phyloP scores from a whole-genome alignment of 352 stramenopile species.

The Pythium phragmitis region DNA sequence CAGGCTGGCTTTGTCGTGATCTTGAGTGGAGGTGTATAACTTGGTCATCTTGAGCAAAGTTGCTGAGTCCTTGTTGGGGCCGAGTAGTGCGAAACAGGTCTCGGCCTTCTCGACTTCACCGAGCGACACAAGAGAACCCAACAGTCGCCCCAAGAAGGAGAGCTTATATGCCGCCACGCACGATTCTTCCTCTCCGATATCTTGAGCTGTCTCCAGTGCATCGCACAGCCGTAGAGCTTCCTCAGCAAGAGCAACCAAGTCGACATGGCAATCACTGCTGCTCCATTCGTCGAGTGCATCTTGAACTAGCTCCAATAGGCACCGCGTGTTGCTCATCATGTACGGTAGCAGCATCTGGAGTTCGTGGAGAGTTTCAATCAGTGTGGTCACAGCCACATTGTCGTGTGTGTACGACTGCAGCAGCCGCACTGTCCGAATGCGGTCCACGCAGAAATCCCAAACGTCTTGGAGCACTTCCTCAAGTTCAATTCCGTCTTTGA shows the following conservation, averaged over 20 bases:
- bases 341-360: slow-evolving; percentile 77
- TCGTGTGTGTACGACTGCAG: slow-evolving; percentile 16
- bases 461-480: slow-evolving; percentile 77
- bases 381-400: slow-evolving; percentile 11
- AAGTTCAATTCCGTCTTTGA: slow-evolving; percentile 61
- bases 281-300: slow-evolving; percentile 54
- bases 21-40: slow-evolving; percentile 45
- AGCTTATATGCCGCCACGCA: slow-evolving; percentile 41
- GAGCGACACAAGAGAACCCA: slow-evolving; percentile 45
- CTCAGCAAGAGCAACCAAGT: slow-evolving; percentile 51
- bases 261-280: slow-evolving; percentile 30
- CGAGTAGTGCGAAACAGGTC: slow-evolving; percentile 43
- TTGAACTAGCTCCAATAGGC: slow-evolving; percentile 49
- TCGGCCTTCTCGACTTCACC: slow-evolving; percentile 61
- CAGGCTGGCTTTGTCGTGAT: slow-evolving; percentile 48
- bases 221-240: slow-evolving; percentile 62
- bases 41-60: slow-evolving; percentile 56
- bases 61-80: slow-evolving; percentile 14
- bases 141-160: slow-evolving; percentile 40
- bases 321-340: slow-evolving; percentile 39
- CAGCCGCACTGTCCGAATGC: slow-evolving; percentile 52
- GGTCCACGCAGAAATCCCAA: slow-evolving; percentile 77
- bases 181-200: slow-evolving; percentile 28
- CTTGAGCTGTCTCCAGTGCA: slow-evolving; percentile 36
- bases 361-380: slow-evolving; percentile 60